These are phyloP conservation scores for Penicillium lividum DNA, from an alignment of 495 filamentous ascomycete species.

Conservation along the genomic window DNA sequence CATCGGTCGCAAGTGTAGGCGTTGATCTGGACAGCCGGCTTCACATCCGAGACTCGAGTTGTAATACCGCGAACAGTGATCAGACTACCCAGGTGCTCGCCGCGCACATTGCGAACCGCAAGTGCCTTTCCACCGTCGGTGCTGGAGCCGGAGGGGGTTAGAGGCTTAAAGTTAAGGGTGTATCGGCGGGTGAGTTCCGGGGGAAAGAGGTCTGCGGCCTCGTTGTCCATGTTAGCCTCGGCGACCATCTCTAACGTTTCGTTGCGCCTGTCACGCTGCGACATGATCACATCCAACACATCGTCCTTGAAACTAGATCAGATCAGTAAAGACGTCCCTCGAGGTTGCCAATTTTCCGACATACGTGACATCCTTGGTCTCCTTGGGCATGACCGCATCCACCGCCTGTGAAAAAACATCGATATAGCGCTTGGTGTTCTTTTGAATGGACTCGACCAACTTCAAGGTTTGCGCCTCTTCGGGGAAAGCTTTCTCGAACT, in stretches of 20 bases:
- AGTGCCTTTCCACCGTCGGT: slow-evolving; percentile 73
- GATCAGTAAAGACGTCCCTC: slow-evolving; percentile 9
- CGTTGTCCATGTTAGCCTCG: slow-evolving; percentile 64
- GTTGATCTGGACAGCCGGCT: slow-evolving; percentile 94
- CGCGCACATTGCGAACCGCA: slow-evolving; percentile 87
- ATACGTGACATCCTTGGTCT: slow-evolving; percentile 75
- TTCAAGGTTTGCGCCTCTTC: slow-evolving; percentile 61
- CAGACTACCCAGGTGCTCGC: slow-evolving; percentile 86
- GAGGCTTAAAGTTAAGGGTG: slow-evolving; percentile 91
- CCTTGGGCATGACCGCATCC: slow-evolving; percentile 81
- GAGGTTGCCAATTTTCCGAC: slow-evolving; percentile 19
- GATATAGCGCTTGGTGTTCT: slow-evolving; percentile 92
- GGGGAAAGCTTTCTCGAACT: slow-evolving; percentile 73
- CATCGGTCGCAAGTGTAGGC: slow-evolving; percentile 97
- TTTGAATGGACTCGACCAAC: slow-evolving; percentile 80
- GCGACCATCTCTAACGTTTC: slow-evolving; percentile 66
- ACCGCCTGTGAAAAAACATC: slow-evolving; percentile 87
- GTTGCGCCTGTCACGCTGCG: slow-evolving; percentile 85
- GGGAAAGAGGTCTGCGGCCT: slow-evolving; percentile 68
- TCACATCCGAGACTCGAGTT: slow-evolving; percentile 95
- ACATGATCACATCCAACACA: slow-evolving; percentile 94
- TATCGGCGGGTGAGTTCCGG: slow-evolving; percentile 91
- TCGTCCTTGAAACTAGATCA: slow-evolving; percentile 86
- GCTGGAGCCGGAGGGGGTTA: slow-evolving; percentile 67
- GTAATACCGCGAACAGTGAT: slow-evolving; percentile 95